phyloP scores from a whole-genome alignment of 2,329 filamentous ascomycete species.

The Aspergillaceae sp. region DNA sequence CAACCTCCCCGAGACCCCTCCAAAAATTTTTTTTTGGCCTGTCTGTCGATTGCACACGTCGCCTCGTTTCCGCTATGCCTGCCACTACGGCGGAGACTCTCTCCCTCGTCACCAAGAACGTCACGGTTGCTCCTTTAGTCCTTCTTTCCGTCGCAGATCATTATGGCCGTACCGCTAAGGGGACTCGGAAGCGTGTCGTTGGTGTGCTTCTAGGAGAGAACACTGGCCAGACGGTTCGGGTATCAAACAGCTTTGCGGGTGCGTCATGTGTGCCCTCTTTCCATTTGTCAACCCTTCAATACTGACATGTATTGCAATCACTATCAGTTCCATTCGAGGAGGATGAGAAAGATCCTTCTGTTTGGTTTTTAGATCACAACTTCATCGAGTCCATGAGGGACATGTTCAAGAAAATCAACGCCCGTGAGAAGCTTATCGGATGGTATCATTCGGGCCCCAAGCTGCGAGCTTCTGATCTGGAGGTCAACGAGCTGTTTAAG shows the following conservation, averaged over 20 bases:
- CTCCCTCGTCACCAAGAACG: slow-evolving; percentile 85
- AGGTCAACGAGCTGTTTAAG: slow-evolving; percentile 99
- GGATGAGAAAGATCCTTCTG: slow-evolving; percentile 95
- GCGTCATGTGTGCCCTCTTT: slow-evolving; percentile 21
- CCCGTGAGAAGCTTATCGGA: slow-evolving; percentile 94
- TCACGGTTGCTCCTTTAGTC: slow-evolving; percentile 94
- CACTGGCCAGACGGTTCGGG: slow-evolving; percentile 88
- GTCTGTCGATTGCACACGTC: not conserved
- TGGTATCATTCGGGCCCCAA: slow-evolving; percentile 99
- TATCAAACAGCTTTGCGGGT: slow-evolving; percentile 99
- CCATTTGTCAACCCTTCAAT: not conserved
- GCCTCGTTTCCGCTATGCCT: slow-evolving; percentile 58
- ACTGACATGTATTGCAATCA: slow-evolving; percentile 11
- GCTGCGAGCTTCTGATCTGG: slow-evolving; percentile 87
- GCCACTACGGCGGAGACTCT: slow-evolving; percentile 94
- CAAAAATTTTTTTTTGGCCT: not conserved
- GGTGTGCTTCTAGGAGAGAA: slow-evolving; percentile 93
- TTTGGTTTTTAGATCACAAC: slow-evolving; percentile 99
- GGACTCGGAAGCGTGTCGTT: slow-evolving; percentile 79
- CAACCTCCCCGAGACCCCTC: not conserved
- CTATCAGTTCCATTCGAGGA: slow-evolving; percentile 87
- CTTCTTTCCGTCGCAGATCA: slow-evolving; percentile 97
- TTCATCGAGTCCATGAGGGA: slow-evolving; percentile 99
- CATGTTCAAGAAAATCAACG: slow-evolving; percentile 99
- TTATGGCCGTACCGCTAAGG: slow-evolving; percentile 89